Percentiles rank a stretch among this genome's conserved stretches.
These are phyloP conservation scores for Ceriops zippeliana DNA, from an alignment of 345 rosid species.

Conservation along the genomic window DNA sequence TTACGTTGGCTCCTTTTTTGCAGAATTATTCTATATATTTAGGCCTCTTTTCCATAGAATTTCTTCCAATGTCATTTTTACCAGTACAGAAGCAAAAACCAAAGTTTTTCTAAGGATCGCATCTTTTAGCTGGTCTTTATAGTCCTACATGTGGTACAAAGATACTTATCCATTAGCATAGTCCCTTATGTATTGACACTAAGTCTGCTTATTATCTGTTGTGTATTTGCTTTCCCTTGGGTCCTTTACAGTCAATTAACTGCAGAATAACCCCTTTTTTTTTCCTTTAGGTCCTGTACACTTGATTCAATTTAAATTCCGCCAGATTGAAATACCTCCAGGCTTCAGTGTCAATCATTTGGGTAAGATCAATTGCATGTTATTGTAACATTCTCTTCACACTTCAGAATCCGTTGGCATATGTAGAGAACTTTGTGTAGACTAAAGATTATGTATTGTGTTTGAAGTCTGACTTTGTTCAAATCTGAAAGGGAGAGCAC, in stretches of 20 bases:
- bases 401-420: no score
- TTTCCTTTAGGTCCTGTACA: conserved; percentile 61
- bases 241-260: not conserved
- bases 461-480: not conserved
- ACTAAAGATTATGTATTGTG: not conserved
- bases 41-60: no score
- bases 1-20: not conserved
- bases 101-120: not conserved
- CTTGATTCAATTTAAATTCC: conserved; percentile 87
- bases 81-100: no score
- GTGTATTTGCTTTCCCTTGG: not conserved
- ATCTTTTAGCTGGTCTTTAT: not conserved
- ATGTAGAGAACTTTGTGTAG: no score
- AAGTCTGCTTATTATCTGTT: not conserved
- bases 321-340: conserved; percentile 90
- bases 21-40: not conserved
- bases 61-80: no score
- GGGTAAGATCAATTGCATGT: conserved; percentile 41
- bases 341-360: conserved; percentile 69
- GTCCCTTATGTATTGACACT: not conserved
- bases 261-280: not conserved
- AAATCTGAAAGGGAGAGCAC: not conserved
- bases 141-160: not conserved
- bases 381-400: not conserved
- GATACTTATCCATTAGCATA: not conserved